Evolutionary conservation across 2,329 filamentous ascomycete genomes (phyloP).

Genomic region (Endocalyx cinctus): DNA sequence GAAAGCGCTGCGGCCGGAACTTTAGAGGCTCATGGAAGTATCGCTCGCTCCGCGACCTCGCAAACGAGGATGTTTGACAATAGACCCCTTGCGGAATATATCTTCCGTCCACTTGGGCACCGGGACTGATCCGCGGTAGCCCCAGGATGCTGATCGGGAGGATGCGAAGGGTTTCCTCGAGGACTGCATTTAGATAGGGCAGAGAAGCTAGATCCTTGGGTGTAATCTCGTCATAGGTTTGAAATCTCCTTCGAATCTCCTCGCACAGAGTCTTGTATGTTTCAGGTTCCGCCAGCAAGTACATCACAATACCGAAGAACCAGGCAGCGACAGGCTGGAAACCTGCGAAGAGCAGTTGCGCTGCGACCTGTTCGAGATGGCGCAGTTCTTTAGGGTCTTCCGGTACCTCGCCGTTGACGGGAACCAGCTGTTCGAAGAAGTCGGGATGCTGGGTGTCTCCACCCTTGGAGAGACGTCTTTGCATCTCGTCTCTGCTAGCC

Average conservation of each 20-base stretch:
- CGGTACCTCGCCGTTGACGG: slow-evolving; percentile 6
- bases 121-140: slow-evolving; percentile 10
- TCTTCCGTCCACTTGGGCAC: slow-evolving; percentile 10
- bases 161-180: slow-evolving; percentile 29
- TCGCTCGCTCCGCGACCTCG: slow-evolving; percentile 1
- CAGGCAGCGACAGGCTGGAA: slow-evolving; percentile 9
- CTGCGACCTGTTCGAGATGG: slow-evolving; percentile 9
- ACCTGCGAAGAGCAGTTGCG: slow-evolving; percentile 8
- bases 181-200: slow-evolving; percentile 28
- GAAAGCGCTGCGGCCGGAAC: slow-evolving; percentile 7
- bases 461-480: slow-evolving; percentile 4
- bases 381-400: slow-evolving; percentile 6
- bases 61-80: background rate
- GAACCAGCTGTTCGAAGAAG: slow-evolving; percentile 13
- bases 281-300: slow-evolving; percentile 19
- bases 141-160: slow-evolving; percentile 23
- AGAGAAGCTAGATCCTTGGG: slow-evolving; percentile 16
- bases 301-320: slow-evolving; percentile 8
- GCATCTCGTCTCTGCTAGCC: slow-evolving; percentile 8
- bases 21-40: slow-evolving; percentile 5
- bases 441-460: slow-evolving; percentile 11
- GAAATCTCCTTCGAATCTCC: slow-evolving; percentile 27
- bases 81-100: slow-evolving; percentile 16
- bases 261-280: slow-evolving; percentile 15
- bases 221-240: slow-evolving; percentile 23